phyloP scores from a whole-genome alignment of 179 eudicot genomes.

The Corrigiola litoralis region DNA sequence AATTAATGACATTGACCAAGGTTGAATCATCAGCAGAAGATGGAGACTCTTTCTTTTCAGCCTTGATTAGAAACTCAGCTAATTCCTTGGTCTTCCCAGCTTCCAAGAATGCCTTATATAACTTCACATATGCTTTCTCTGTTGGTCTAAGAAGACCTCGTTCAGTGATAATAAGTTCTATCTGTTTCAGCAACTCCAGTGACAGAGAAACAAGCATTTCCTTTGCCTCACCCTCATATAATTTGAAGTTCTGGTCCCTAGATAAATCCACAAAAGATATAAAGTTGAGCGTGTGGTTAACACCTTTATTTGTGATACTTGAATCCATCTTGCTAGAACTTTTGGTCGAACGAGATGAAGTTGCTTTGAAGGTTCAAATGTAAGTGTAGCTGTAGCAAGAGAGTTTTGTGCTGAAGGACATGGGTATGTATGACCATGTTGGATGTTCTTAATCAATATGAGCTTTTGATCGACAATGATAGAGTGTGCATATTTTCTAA shows the following conservation, averaged over 20 bases:
- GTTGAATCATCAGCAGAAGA: constrained; percentile 59
- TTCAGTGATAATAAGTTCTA: constrained; percentile 57
- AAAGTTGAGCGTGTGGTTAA: constrained; percentile 12
- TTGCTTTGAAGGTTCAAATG: constrained; percentile 33
- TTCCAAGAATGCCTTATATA: constrained; percentile 77
- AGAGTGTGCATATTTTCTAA: too few relatives aligned
- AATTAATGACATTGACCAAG: constrained; percentile 60
- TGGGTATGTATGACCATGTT: too few relatives aligned
- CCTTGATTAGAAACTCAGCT: constrained; percentile 73
- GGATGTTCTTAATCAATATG: too few relatives aligned
- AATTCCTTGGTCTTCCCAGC: constrained; percentile 68
- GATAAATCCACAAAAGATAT: constrained; percentile 55
- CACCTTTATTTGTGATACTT: constrained; percentile 15
- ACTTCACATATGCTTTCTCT: constrained; percentile 57
- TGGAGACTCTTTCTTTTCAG: constrained; percentile 61
- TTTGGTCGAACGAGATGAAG: constrained; percentile 4
- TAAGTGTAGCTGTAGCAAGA: constrained; percentile 53
- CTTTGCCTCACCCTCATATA: constrained; percentile 55
- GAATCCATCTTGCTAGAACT: constrained; percentile 18
- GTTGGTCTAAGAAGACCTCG: constrained; percentile 85
- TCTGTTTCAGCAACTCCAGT: constrained; percentile 53
- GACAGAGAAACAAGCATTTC: constrained; percentile 42
- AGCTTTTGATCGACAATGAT: too few relatives aligned
- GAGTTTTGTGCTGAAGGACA: constrained; percentile 75
- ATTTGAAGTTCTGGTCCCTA: constrained; percentile 48